These are phyloP conservation scores for Cucurbita argyrosperma DNA, from an alignment of 306 rosid genomes.

Conservation along the genomic window DNA sequence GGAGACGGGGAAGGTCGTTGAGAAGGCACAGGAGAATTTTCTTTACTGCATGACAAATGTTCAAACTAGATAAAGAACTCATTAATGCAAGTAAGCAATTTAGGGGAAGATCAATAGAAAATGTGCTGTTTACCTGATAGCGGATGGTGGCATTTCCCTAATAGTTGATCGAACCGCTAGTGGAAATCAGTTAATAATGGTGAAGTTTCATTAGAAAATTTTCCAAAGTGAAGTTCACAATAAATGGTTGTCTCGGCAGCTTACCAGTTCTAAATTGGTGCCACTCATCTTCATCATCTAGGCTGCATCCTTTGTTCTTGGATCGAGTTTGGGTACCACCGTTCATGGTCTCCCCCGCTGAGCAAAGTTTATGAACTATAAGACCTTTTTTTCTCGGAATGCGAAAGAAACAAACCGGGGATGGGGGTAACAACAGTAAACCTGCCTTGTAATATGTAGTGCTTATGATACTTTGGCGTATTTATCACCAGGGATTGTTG, in stretches of 20 bases:
- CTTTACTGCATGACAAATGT: slow-evolving; percentile 41
- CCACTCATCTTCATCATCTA: slow-evolving; percentile 85
- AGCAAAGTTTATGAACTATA: slow-evolving; percentile 16
- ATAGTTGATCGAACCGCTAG: slow-evolving; percentile 84
- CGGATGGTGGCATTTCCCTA: slow-evolving; percentile 64
- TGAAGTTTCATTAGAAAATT: slow-evolving; percentile 11
- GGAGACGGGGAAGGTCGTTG: slow-evolving; percentile 32
- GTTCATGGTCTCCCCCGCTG: slow-evolving; percentile 81
- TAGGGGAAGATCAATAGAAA: neutral
- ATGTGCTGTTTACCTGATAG: slow-evolving; percentile 32
- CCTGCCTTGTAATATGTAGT: slow-evolving; percentile 80
- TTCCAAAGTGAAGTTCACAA: neutral
- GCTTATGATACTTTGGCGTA: slow-evolving; percentile 83
- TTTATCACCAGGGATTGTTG: slow-evolving; percentile 71
- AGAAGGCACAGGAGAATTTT: slow-evolving; percentile 55
- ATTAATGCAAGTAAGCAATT: neutral
- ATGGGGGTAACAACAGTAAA: neutral
- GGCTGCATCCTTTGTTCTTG: slow-evolving; percentile 56
- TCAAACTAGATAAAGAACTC: neutral
- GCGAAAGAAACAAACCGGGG: neutral
- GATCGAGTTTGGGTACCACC: slow-evolving; percentile 49
- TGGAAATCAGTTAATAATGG: slow-evolving; percentile 13
- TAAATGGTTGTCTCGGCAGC: slow-evolving; percentile 3
- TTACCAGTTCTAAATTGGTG: slow-evolving; percentile 72
- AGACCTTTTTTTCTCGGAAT: neutral